Evolutionary conservation across 176 grass and related monocot species (phyloP).

Genomic region (Leersia perrieri): DNA sequence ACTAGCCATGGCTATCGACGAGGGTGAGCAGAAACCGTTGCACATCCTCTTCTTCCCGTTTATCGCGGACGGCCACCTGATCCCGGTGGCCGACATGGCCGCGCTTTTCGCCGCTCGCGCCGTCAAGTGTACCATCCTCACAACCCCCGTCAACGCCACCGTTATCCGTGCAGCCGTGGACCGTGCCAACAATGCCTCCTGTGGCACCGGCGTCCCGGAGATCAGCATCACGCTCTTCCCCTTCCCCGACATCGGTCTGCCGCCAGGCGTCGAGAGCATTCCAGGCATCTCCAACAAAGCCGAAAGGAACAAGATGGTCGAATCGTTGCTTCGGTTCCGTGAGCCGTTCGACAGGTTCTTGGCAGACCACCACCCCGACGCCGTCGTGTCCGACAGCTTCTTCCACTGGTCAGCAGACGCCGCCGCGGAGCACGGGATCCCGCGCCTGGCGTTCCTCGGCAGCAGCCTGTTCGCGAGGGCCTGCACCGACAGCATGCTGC

Average conservation of each 20-base stretch:
- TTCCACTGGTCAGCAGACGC: conserved; percentile 22
- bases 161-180: background rate
- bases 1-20: background rate
- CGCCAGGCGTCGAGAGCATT: conserved; percentile 26
- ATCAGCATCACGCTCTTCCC: conserved; percentile 31
- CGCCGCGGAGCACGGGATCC: conserved; percentile 27
- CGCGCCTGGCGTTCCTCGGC: conserved; percentile 40
- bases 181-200: background rate
- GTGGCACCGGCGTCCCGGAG: background rate
- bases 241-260: conserved; percentile 19
- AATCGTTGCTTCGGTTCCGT: conserved; percentile 15
- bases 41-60: background rate
- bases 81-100: background rate
- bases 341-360: conserved; percentile 18
- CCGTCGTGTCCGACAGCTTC: conserved; percentile 31
- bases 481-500: background rate
- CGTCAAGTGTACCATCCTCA: background rate
- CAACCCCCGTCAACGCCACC: background rate
- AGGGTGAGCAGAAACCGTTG: background rate
- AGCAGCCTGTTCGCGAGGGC: conserved; percentile 30
- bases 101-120: background rate
- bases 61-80: background rate
- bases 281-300: background rate
- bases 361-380: conserved; percentile 13
- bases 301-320: background rate